Base-by-base conservation (phyloP, 805 yeast species). In the Yarrowia sp. region DNA sequence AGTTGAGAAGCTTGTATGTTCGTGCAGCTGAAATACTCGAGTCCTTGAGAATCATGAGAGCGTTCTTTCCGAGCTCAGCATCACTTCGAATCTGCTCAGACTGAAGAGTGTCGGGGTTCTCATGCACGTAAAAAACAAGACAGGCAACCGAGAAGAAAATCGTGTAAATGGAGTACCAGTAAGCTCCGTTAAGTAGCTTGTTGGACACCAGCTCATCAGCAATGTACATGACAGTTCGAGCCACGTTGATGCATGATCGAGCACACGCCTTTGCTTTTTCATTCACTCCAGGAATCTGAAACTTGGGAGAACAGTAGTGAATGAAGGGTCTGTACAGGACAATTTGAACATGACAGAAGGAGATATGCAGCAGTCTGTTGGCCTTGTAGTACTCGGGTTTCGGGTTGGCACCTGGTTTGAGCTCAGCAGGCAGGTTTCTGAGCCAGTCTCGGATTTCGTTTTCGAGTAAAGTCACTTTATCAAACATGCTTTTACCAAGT, bases 141-240 rank as follows among this genome's bases (percentile, higher is more conserved):
- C 96, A 89, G 0, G 96, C 96, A 66, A 91, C 91, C 2, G 96
- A 86, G 76, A 90, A 90, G 74, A 91, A 92, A 5, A 92, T 87
- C 0, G 97, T 90, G 74, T 92, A 92, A 72, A 89, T 88, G 7
- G 95, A 86, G 72, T 90, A 92, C 96, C 97, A 91, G 72, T 92
- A 92, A 1, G 95, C 89, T 0, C 96, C 96, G 68, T 86, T 84
- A 43, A 92, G 77, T 74, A 90, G 80, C 66, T 86, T 81, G 67
- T 86, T 84, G 68, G 84, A 82, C 67, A 88, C 86, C 91, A 92
- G 85, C 71, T 88, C 91, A 69, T 88, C 85, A 0, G 96, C 91
- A 65, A 90, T 74, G 70, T 86, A 86, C 15, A 92, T 92, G 33
- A 89, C 96, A 70, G 88, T 84, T 66, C 95, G 80, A 0, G 97